Base-by-base conservation (phyloP, 2,329 filamentous ascomycete genomes). In the Phoma herbarum region DNA sequence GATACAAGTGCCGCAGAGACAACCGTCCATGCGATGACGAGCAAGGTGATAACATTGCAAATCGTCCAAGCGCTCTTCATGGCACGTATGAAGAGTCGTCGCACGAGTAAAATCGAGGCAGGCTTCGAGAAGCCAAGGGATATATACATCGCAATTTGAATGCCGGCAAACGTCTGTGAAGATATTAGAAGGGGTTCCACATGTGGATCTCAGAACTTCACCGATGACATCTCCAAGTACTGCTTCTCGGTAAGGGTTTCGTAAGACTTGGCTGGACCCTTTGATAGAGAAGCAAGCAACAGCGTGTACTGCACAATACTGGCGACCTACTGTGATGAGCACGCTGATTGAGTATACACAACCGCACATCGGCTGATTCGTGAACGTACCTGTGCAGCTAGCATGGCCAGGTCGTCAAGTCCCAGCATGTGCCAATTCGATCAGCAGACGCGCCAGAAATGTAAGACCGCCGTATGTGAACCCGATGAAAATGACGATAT, bases 361-460 rank as follows among this genome's bases (percentile, higher is more conserved):
- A n/a, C 10, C 20, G 4, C 26, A 28, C 26, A 28, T 28, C 26
- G 14, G 26, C 12, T n/a, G 16, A 1, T 23, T 22, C 12, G 22
- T 29, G 16, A 26, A 23, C 28, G 45, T 67, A 73, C 69, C 66
- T 74, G 66, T 26, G 70, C 69, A 44, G 61, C 51, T 14, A 59
- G 23, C 35, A 65, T 67, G 9, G 65, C 65, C 45, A 50, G 62
- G 51, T 74, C 71, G 26, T 74, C 71, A 4, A 66, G 31, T 0
- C 71, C 71, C 37, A 74, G 58, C 8, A 72, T 48, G 14, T 57
- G 62, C 69, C 68, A 66, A n/a, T 62, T 72, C 73, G 50, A 74
- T 69, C 22, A 62, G 61, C 18, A 63, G 41, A 39, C 71, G 60
- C 18, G 68, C 63, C 23, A 73, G 29, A 41, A 72, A 71, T 0